These are phyloP conservation scores for Saitozyma sp. DNA, from an alignment of 768 basidiomycete genomes.

Conservation along the genomic window DNA sequence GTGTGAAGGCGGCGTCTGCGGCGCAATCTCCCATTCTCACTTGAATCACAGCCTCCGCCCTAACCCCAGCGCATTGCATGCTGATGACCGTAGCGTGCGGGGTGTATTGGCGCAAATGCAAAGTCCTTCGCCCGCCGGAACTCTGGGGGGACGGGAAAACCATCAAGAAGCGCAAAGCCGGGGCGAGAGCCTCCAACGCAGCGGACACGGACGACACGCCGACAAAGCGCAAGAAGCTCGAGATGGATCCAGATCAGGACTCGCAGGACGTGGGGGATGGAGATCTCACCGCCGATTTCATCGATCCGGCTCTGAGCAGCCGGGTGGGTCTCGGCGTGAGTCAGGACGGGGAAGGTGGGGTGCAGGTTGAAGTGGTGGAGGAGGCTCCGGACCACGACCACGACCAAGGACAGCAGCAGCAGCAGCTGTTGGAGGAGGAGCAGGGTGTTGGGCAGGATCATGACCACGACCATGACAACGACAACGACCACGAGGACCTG, in stretches of 20 bases:
- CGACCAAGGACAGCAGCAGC: not conserved
- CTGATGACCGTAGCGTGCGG: conserved; percentile 31
- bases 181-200: not conserved
- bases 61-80: not conserved
- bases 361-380: too few species aligned
- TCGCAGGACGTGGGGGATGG: not conserved
- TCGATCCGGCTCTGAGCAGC: too few species aligned
- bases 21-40: too few species aligned
- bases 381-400: not conserved
- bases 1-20: conserved; percentile 1
- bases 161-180: conserved; percentile 28
- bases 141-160: conserved; percentile 43
- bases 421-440: not conserved
- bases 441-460: not conserved
- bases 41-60: not conserved
- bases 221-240: not conserved
- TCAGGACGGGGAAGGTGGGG: too few species aligned
- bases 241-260: not conserved
- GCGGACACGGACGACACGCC: not conserved
- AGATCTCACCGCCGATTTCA: too few species aligned
- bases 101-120: conserved; percentile 42
- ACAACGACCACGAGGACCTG: not conserved
- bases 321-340: too few species aligned
- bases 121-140: conserved; percentile 39
- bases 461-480: not conserved